Evolutionary conservation across 2,329 filamentous ascomycete genomes (phyloP).

Genomic region (Lecanoromycetidae sp.): DNA sequence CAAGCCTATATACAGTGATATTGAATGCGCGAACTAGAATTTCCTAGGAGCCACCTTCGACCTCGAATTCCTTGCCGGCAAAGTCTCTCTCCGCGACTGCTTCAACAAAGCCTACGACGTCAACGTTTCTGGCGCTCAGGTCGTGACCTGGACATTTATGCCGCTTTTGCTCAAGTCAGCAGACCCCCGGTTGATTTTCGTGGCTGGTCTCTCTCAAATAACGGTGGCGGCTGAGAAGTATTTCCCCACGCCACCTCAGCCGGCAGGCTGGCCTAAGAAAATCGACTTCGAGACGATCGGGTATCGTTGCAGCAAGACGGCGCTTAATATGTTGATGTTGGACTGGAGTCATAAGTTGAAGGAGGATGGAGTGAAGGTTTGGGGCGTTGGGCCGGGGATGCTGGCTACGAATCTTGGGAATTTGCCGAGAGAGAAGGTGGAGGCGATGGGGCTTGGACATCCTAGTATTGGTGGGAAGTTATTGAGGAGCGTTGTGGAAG

Average conservation of each 20-base stretch:
- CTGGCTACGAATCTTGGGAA: conserved; percentile 34
- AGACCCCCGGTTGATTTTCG: conserved; percentile 39
- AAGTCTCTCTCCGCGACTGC: conserved; percentile 28
- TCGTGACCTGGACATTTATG: conserved; percentile 38
- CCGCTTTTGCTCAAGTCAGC: conserved; percentile 37
- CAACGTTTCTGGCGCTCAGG: conserved; percentile 40
- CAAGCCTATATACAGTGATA: background rate
- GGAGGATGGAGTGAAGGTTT: conserved; percentile 38
- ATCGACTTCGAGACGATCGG: conserved; percentile 20
- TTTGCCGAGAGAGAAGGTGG: conserved; percentile 24
- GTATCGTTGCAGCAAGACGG: conserved; percentile 35
- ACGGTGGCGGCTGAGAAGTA: conserved; percentile 23
- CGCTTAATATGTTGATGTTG: conserved; percentile 39
- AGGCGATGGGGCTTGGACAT: conserved; percentile 24
- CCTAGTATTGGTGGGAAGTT: conserved; percentile 30
- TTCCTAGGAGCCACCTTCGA: conserved; percentile 21
- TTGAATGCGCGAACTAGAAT: conserved; percentile 7
- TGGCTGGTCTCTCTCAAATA: conserved; percentile 26
- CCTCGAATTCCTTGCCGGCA: conserved; percentile 21
- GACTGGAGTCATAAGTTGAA: conserved; percentile 34
- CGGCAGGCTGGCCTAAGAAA: conserved; percentile 38
- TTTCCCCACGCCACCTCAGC: conserved; percentile 19
- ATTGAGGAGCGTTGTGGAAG: conserved; percentile 32
- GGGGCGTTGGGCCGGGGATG: conserved; percentile 35
- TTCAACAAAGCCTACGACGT: conserved; percentile 39